Conservation (phyloP, 73 alveolate genomes). For the Tetrahymena thermophila region DNA sequence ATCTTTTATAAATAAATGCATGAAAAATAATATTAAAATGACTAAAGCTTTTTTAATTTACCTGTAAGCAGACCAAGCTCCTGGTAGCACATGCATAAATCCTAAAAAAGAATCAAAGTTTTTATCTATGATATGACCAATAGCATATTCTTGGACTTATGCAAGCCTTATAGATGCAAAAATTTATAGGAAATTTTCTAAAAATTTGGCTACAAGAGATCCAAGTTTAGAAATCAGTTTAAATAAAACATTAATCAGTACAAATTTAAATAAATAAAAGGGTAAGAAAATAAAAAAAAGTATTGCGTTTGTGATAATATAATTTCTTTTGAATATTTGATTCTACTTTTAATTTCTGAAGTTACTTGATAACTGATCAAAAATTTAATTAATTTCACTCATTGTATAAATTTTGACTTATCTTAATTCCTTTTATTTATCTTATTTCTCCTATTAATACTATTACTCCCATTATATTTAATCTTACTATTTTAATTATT, state of each 20-base stretch:
- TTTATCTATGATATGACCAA: conserved; percentile 44
- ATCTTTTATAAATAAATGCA: neutral
- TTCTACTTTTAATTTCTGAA: neutral
- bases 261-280: neutral
- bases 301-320: neutral
- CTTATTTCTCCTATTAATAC: too few relatives aligned
- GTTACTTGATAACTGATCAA: neutral
- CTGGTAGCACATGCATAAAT: conserved; percentile 51
- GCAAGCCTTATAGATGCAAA: neutral
- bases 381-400: neutral
- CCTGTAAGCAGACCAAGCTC: conserved; percentile 53
- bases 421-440: neutral
- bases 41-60: neutral
- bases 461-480: too few relatives aligned
- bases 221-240: neutral
- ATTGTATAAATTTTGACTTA: neutral
- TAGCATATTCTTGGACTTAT: conserved; percentile 37
- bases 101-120: conserved; percentile 46
- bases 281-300: neutral
- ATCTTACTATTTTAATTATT: too few relatives aligned
- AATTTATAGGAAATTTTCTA: neutral
- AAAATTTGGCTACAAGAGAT: neutral
- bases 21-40: neutral
- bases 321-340: neutral
- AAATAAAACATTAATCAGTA: neutral